Conservation (phyloP, 176 grass and related monocot species). For the Carex pumila region DNA sequence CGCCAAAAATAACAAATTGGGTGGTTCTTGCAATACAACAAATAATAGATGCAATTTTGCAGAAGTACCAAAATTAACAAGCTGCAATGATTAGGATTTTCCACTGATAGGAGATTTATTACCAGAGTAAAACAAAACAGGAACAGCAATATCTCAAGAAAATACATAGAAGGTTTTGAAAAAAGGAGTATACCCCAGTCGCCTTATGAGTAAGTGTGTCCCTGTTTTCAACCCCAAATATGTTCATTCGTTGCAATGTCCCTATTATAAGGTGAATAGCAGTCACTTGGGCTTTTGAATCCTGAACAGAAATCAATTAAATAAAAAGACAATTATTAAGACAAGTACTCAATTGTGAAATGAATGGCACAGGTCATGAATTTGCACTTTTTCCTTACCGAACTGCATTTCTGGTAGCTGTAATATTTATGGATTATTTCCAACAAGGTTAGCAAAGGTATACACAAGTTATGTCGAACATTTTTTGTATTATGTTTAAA, state of each 20-base stretch:
- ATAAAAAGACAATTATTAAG: not conserved
- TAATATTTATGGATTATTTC: not conserved
- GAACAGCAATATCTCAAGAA: not conserved
- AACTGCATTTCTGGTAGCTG: not conserved
- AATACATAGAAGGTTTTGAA: conserved; percentile 18
- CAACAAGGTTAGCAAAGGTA: not conserved
- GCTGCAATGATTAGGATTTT: not conserved
- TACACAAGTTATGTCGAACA: not conserved
- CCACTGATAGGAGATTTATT: not conserved
- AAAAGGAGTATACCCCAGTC: conserved; percentile 63
- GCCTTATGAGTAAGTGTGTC: conserved; percentile 97
- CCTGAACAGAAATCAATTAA: conserved; percentile 39
- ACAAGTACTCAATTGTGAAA: not conserved
- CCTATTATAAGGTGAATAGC: conserved; percentile 98
- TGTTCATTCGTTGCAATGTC: conserved; percentile 85
- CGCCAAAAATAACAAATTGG: not conserved
- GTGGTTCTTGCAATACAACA: not conserved
- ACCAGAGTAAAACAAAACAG: not conserved
- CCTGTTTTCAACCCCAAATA: conserved; percentile 97
- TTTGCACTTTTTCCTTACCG: not conserved
- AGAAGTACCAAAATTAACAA: not conserved
- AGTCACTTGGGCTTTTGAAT: conserved; percentile 98
- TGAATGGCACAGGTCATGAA: not conserved
- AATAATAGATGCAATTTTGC: not conserved
- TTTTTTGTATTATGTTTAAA: not conserved